Evolutionary conservation across 2,329 filamentous ascomycete species (phyloP), one percentile per base, ranked within the genome.

Genomic region (Alternaria conjuncta): DNA sequence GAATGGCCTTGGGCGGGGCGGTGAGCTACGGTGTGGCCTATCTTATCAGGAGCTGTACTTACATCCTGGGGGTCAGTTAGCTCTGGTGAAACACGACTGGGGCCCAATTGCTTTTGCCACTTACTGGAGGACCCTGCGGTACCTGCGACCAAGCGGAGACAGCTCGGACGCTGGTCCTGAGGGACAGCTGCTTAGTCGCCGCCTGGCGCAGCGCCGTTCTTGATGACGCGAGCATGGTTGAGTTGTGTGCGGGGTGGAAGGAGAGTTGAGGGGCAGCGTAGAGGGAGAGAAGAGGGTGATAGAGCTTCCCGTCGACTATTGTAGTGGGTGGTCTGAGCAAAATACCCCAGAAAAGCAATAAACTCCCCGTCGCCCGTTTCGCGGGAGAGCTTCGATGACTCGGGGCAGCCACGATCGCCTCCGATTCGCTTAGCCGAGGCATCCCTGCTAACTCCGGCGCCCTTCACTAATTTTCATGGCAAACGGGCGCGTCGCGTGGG

Each of bases 101-200:
- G 28, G 6, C 21, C 49, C 36, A 41, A 50, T 60, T 44, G 49
- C 50, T 28, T 46, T 25, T 60, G 65, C 47, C 57, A 88, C 92
- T 83, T 89, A 96, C 94, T 79, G 95, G 94, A 88, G 95, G 95
- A 69, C 95, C 95, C 84, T 97, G 93, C 72, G 93, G 91, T 60
- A 98, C 93, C 77, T 92, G 91, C 78, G 92, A 89, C 94, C 95
- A 98, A 72, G 92, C 92, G 65, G 94, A 97, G 73, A 88, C 90
- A 75, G 90, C 87, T 78, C 88, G 85, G 69, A 84, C 80, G 71
- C 83, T 83, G 56, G 71, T 67, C 65, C 68, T 76, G 70, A 77
- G 57, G 51, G 72, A 68, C 65, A 78, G 69, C 63, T 76, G 76
- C 74, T 76, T 77, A 61, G 69, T 66, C 21, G 77, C 75, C 67